Conservation (phyloP, 1,139 yeast genomes). For the Kluyveromyces sp. region DNA sequence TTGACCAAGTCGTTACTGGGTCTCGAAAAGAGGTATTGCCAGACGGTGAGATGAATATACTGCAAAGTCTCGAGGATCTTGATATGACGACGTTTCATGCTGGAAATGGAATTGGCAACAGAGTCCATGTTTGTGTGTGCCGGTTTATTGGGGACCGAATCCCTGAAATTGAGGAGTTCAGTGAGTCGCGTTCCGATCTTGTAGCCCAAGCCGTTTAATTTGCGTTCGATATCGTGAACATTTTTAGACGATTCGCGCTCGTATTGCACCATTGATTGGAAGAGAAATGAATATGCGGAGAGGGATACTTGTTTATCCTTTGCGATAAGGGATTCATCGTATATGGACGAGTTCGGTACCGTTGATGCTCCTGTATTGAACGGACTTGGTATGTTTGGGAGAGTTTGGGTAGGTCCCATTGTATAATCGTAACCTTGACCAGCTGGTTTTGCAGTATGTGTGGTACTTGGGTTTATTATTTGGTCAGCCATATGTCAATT, state of each 20-base stretch:
- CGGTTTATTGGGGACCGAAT: slow-evolving; percentile 28
- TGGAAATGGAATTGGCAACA: slow-evolving; percentile 18
- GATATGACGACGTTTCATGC: slow-evolving; percentile 46
- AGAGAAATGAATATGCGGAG: slow-evolving; percentile 26
- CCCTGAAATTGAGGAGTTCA: slow-evolving; percentile 52
- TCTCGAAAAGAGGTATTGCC: slow-evolving; percentile 78
- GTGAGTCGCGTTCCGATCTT: slow-evolving; percentile 53
- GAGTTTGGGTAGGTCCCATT: slow-evolving; percentile 20
- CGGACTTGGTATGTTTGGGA: slow-evolving; percentile 12
- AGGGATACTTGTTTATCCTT: slow-evolving; percentile 30
- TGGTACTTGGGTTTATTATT: slow-evolving; percentile 5
- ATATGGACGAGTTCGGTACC: slow-evolving; percentile 16
- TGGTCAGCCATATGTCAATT: neutral
- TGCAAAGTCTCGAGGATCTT: slow-evolving; percentile 72
- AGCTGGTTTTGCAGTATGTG: neutral
- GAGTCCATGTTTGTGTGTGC: slow-evolving; percentile 14
- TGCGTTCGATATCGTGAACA: slow-evolving; percentile 49
- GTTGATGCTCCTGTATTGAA: neutral
- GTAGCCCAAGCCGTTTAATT: slow-evolving; percentile 71
- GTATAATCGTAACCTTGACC: slow-evolving; percentile 18
- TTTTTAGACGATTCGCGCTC: slow-evolving; percentile 21
- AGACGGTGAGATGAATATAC: slow-evolving; percentile 71
- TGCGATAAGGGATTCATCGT: slow-evolving; percentile 21
- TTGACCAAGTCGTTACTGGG: slow-evolving; percentile 83
- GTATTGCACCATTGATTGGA: slow-evolving; percentile 25